A percentile compares a stretch with the other conserved stretches of the same genome.
Conservation (phyloP, 1,284 basidiomycete genomes). For the Dichomitus squalens region DNA sequence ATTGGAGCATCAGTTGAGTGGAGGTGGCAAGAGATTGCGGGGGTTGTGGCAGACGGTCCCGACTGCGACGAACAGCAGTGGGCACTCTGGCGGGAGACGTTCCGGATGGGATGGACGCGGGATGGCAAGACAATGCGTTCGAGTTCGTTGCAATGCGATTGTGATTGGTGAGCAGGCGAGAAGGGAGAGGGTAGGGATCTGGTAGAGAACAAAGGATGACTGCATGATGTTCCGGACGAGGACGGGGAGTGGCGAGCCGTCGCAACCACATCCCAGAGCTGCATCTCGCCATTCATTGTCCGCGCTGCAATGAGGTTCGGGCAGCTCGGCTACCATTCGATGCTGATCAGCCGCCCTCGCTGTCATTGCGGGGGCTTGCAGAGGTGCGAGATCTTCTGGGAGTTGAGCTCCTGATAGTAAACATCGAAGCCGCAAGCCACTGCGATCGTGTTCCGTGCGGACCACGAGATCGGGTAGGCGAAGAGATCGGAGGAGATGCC, state of each 20-base stretch:
- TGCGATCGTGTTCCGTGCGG: constrained; percentile 45
- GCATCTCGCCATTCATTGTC: constrained; percentile 41
- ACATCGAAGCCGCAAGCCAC: constrained; percentile 50
- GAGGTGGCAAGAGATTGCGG: constrained; percentile 19
- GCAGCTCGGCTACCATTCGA: constrained; percentile 40
- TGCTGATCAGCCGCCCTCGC: constrained; percentile 30
- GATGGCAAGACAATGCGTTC: no score
- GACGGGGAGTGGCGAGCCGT: no score
- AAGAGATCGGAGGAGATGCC: constrained; percentile 49
- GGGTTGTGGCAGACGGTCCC: constrained; percentile 14
- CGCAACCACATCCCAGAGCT: constrained; percentile 43
- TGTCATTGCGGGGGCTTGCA: constrained; percentile 34
- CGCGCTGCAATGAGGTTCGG: constrained; percentile 41
- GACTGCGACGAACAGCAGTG: no score
- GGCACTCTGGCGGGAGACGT: no score
- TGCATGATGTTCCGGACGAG: no score
- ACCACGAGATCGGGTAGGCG: constrained; percentile 51
- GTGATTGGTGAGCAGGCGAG: no score
- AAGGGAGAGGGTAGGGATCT: no score
- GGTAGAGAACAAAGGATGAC: no score
- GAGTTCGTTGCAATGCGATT: no score
- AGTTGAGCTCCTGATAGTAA: constrained; percentile 51
- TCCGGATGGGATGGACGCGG: no score
- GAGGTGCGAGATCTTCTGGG: constrained; percentile 45
- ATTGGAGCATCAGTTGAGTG: constrained; percentile 27